Conservation (phyloP, 345 rosid species). For the Alliaria petiolata region DNA sequence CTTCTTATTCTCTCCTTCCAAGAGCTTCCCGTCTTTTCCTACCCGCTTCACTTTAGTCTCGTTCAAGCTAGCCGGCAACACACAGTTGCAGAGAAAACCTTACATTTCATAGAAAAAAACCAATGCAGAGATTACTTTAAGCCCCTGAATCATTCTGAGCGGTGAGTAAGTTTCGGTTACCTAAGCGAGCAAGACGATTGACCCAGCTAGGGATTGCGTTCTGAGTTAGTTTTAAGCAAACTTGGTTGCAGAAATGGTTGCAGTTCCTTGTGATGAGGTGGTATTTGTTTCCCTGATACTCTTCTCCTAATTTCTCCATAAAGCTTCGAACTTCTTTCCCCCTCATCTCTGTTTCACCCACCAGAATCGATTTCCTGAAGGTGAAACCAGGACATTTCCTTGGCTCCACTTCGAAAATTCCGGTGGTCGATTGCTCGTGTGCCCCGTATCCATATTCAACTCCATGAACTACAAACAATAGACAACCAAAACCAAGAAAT, state of each 20-base stretch:
- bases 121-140: not conserved
- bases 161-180: conserved; percentile 35
- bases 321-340: conserved; percentile 59
- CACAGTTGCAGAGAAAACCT: conserved; percentile 91
- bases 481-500: not conserved
- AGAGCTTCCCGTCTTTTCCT: conserved; percentile 30
- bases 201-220: conserved; percentile 88
- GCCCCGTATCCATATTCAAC: conserved; percentile 96
- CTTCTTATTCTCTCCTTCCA: conserved; percentile 49
- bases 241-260: conserved; percentile 92
- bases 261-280: conserved; percentile 93
- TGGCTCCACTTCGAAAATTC: conserved; percentile 94
- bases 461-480: conserved; percentile 70
- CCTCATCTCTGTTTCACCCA: conserved; percentile 86
- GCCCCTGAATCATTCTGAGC: not conserved
- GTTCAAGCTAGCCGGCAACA: conserved; percentile 75
- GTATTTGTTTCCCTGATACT: conserved; percentile 68
- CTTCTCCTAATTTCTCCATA: conserved; percentile 73
- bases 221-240: conserved; percentile 56
- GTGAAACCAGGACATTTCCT: conserved; percentile 84
- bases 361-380: conserved; percentile 79
- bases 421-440: conserved; percentile 65
- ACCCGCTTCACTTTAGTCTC: conserved; percentile 58
- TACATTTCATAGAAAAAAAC: not conserved
- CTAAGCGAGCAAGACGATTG: conserved; percentile 93